phyloP scores from a whole-genome alignment of 345 rosid genomes.

The Gossypium longicalyx region DNA sequence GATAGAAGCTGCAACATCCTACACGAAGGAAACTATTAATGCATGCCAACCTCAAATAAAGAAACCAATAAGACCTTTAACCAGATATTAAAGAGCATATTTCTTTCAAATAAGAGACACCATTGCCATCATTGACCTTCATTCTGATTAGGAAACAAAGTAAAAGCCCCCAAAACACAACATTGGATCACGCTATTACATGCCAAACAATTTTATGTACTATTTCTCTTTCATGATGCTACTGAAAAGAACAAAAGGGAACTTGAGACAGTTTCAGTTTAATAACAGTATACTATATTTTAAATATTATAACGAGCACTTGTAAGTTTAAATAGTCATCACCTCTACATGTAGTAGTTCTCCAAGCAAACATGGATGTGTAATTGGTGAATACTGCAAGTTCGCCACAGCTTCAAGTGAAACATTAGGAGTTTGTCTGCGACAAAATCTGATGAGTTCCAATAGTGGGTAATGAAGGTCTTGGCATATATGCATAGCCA shows the following conservation, averaged over 20 bases:
- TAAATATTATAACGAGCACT: no score
- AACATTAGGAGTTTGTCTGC: conserved; percentile 55
- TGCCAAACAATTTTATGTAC: background rate
- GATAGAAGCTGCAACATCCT: conserved; percentile 89
- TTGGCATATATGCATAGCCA: conserved; percentile 98
- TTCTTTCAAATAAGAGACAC: no score
- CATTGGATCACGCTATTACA: background rate
- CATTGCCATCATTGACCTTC: background rate
- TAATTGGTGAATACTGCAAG: conserved; percentile 81
- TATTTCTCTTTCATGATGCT: no score
- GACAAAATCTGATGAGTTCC: conserved; percentile 82
- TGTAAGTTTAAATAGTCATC: background rate
- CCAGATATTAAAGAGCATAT: no score
- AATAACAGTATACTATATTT: background rate
- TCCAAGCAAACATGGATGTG: conserved; percentile 95
- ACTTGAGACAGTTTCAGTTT: background rate
- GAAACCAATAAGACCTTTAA: background rate
- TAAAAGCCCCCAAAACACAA: background rate
- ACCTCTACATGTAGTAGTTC: conserved; percentile 99
- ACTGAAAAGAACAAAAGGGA: background rate
- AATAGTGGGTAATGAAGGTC: conserved; percentile 96
- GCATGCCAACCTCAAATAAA: background rate
- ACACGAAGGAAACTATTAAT: conserved; percentile 17
- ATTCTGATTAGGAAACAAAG: background rate
- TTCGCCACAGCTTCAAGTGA: conserved; percentile 66